Evolutionary conservation across 1,284 basidiomycete genomes (phyloP), one percentile per base, ranked within the genome.

Genomic region (Rhodotorula sp.): DNA sequence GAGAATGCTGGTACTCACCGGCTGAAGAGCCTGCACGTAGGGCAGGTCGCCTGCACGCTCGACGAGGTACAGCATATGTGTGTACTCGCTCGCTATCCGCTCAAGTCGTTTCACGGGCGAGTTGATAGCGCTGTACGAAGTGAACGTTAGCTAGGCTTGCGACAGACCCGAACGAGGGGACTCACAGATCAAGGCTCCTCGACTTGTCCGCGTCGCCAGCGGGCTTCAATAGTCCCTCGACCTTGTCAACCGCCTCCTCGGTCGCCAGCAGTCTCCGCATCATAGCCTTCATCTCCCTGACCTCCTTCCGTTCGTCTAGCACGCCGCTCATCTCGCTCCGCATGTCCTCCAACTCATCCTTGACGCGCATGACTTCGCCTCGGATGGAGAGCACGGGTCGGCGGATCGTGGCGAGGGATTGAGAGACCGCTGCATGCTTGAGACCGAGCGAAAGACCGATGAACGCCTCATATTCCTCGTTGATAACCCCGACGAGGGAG

Each of bases 381-480:
- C 86, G 86, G n/a, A 95, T 80, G 27, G 82, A 70, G 39, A 74
- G 66, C 29, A 75, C 72, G 17, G 74, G 72, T 9, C 72, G 54
- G 3, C 69, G 67, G 51, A 75, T 72, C n/a, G 72, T 68, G 15
- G 67, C 30, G 60, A 74, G 66, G 2, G 69, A 74, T 11, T 53
- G 51, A 22, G 72, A 46, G 36, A 75, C 70, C 51, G 54, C 24
- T 46, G 74, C 74, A 39, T 73, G 72, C 56, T 71, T 68, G 32
- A 75, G 66, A 39, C 72, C 72, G 62, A 75, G 69, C 17, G 74
- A 73, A 32, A 99, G 84, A 75, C 90, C 92, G 74, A 99, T 96
- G 80, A 98, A 98, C 55, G 94, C 94, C 80, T 94, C 93, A 80
- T 98, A 98, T 81, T 98, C 94, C 77, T 94, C 90, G 80, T 99